Evolutionary conservation across 2,329 filamentous ascomycete genomes (phyloP).

Genomic region (Hypoxylon sp.): DNA sequence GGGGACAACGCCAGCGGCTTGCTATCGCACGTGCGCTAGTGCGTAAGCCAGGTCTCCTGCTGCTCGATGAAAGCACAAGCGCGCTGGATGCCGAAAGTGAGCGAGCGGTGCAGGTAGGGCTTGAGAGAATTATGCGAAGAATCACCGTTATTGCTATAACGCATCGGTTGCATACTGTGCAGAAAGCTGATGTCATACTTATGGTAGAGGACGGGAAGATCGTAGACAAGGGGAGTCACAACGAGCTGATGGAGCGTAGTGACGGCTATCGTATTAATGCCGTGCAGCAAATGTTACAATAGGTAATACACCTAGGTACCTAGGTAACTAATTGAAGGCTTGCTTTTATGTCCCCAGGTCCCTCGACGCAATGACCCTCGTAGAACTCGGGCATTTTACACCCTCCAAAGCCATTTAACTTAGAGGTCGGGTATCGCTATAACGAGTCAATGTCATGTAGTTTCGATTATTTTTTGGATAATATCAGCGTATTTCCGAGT

Average conservation of each 20-base stretch:
- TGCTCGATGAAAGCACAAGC: conserved; percentile 76
- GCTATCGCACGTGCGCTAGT: conserved; percentile 74
- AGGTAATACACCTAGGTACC: no score
- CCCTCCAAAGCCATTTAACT: no score
- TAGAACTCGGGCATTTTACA: no score
- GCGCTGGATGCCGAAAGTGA: conserved; percentile 72
- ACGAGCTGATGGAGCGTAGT: conserved; percentile 49
- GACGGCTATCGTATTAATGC: conserved; percentile 47
- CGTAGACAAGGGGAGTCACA: conserved; percentile 51
- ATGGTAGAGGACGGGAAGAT: conserved; percentile 52
- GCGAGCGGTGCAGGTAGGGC: conserved; percentile 63
- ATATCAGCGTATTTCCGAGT: no score
- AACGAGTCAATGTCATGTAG: no score
- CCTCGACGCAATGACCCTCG: no score
- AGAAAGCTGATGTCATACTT: conserved; percentile 54
- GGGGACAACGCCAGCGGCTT: conserved; percentile 75
- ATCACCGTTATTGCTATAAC: conserved; percentile 56
- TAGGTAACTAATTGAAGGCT: no score
- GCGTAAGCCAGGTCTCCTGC: conserved; percentile 68
- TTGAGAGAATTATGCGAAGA: conserved; percentile 57
- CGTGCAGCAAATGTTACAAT: conserved; percentile 38
- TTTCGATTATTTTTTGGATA: no score
- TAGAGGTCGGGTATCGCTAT: no score
- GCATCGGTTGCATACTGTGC: conserved; percentile 55
- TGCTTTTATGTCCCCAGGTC: no score